Evolutionary conservation across 1,284 basidiomycete genomes (phyloP).

Genomic region (Marasmius tenuissimus): DNA sequence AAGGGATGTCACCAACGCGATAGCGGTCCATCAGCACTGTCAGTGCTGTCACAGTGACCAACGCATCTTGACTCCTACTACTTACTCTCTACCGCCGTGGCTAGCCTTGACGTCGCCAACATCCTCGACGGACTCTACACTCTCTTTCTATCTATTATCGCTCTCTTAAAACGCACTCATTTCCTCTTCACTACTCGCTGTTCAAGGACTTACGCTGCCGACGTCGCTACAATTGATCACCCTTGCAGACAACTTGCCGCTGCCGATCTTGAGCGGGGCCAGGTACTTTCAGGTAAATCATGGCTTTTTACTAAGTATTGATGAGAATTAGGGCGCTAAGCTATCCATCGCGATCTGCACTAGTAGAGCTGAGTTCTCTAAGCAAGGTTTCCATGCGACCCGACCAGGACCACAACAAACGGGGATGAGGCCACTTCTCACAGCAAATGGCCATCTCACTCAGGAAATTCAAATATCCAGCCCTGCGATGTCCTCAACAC

Average conservation of each 20-base stretch:
- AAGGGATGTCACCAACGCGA: background rate
- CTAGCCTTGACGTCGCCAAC: background rate
- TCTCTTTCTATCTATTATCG: background rate
- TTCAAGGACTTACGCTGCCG: background rate
- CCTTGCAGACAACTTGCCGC: background rate
- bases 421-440: too few relatives aligned
- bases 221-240: background rate
- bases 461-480: too few relatives aligned
- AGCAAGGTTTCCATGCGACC: too few relatives aligned
- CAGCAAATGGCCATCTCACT: too few relatives aligned
- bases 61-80: background rate
- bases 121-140: background rate
- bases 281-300: background rate
- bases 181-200: background rate
- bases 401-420: too few relatives aligned
- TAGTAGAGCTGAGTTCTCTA: too few relatives aligned
- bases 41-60: background rate
- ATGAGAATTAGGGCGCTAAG: too few relatives aligned
- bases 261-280: constrained; percentile 1
- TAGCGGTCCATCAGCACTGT: background rate
- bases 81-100: background rate
- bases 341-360: too few relatives aligned
- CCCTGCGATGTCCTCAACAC: too few relatives aligned
- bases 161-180: background rate
- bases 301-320: too few relatives aligned